These are phyloP conservation scores for Onygenales sp. DNA, from an alignment of 2,329 filamentous ascomycete species.

Conservation along the genomic window DNA sequence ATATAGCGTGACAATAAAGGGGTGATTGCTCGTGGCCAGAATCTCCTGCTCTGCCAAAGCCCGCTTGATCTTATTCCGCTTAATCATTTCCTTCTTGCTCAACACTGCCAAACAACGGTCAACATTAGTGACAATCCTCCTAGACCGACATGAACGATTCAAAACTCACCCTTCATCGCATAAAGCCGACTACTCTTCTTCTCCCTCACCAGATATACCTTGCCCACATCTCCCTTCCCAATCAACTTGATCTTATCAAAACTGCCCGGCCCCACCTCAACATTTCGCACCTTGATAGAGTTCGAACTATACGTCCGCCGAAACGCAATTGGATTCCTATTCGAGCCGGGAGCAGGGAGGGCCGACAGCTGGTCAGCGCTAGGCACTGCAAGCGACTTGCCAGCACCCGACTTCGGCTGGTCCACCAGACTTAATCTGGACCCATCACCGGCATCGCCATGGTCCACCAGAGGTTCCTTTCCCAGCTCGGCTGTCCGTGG, in stretches of 20 bases:
- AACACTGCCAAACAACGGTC: slow-evolving; percentile 54
- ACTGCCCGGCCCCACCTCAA: slow-evolving; percentile 88
- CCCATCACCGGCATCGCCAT: slow-evolving; percentile 44
- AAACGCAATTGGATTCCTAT: slow-evolving; percentile 62
- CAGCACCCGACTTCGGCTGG: slow-evolving; percentile 23
- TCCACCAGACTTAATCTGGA: slow-evolving; percentile 48
- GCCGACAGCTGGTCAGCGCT: slow-evolving; percentile 17
- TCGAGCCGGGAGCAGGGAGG: slow-evolving; percentile 52
- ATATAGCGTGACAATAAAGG: slow-evolving; percentile 96
- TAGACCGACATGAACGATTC: not conserved
- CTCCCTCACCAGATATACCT: slow-evolving; percentile 93
- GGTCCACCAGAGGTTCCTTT: slow-evolving; percentile 64
- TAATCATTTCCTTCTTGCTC: slow-evolving; percentile 99
- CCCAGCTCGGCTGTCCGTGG: slow-evolving; percentile 78
- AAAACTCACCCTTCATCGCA: slow-evolving; percentile 84
- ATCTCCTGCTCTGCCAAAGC: slow-evolving; percentile 97
- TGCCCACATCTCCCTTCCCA: slow-evolving; percentile 96
- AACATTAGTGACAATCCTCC: not conserved
- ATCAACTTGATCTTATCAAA: slow-evolving; percentile 99
- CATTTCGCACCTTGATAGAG: slow-evolving; percentile 95
- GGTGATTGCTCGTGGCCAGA: slow-evolving; percentile 94
- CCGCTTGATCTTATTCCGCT: slow-evolving; percentile 99
- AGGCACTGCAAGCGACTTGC: slow-evolving; percentile 21
- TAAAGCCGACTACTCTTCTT: slow-evolving; percentile 95
- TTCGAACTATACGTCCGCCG: slow-evolving; percentile 96